phyloP scores from a whole-genome alignment of 441 rosid genomes.

The Flueggea neowawraea region DNA sequence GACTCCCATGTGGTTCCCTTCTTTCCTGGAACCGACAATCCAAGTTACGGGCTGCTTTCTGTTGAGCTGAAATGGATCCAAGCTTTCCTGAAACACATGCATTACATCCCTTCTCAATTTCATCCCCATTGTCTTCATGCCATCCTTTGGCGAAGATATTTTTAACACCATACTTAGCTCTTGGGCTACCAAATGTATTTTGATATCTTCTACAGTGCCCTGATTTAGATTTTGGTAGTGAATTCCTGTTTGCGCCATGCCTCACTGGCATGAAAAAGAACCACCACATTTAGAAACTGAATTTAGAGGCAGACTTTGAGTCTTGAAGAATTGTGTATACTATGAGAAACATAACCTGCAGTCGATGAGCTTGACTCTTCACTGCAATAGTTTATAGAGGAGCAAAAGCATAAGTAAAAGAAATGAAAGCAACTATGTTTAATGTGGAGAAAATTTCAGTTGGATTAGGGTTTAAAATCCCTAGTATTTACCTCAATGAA shows the following conservation, averaged over 20 bases:
- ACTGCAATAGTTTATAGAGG: constrained; percentile 36
- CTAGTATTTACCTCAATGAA: constrained; percentile 47
- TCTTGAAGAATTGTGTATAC: constrained; percentile 4
- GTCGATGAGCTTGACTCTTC: constrained; percentile 85
- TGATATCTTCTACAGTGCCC: constrained; percentile 27
- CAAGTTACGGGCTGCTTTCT: constrained; percentile 21
- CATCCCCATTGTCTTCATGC: constrained; percentile 18
- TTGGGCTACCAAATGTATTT: constrained; percentile 22
- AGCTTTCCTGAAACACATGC: constrained; percentile 23
- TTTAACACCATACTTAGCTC: constrained; percentile 14
- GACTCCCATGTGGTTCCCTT: constrained; percentile 16
- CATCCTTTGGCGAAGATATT: constrained; percentile 20
- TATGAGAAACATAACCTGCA: constrained; percentile 47
- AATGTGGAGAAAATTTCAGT: not conserved
- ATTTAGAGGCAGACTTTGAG: constrained; percentile 7
- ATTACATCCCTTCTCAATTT: constrained; percentile 15
- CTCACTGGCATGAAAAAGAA: constrained; percentile 30
- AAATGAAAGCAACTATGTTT: not conserved
- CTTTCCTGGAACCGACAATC: constrained; percentile 24
- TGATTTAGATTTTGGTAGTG: constrained; percentile 23
- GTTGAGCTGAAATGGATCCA: constrained; percentile 17
- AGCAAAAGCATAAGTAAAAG: constrained; percentile 23
- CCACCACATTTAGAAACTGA: constrained; percentile 7
- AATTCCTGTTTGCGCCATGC: constrained; percentile 28
- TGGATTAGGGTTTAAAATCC: not conserved